phyloP scores from a whole-genome alignment of 202 grass and related monocot genomes.

The Setaria viridis region DNA sequence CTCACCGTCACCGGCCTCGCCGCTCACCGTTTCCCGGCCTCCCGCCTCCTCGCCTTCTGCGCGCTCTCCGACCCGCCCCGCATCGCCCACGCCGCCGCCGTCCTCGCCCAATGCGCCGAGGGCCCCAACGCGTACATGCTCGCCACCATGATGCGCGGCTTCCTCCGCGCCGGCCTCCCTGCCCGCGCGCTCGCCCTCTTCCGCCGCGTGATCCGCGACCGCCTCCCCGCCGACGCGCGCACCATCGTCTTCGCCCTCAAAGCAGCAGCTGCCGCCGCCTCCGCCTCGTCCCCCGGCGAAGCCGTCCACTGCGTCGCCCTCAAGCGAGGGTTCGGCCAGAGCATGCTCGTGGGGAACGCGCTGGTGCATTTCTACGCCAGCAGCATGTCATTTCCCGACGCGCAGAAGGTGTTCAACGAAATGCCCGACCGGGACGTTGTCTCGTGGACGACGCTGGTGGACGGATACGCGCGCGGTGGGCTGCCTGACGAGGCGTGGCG shows the following conservation, averaged over 20 bases:
- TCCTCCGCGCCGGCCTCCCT: constrained; percentile 52
- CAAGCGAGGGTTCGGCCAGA: constrained; percentile 55
- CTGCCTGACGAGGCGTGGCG: constrained; percentile 50
- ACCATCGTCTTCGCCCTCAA: constrained; percentile 68
- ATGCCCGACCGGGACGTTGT: constrained; percentile 61
- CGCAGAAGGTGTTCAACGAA: constrained; percentile 54
- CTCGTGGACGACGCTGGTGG: constrained; percentile 76
- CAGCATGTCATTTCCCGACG: neutral
- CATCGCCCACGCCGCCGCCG: constrained; percentile 43
- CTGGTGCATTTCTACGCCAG: constrained; percentile 44
- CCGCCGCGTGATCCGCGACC: constrained; percentile 40
- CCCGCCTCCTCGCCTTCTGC: constrained; percentile 72
- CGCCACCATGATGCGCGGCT: constrained; percentile 68
- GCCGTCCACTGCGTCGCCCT: constrained; percentile 50
- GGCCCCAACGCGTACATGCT: constrained; percentile 67
- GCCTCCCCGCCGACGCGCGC: constrained; percentile 56
- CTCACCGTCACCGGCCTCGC: constrained; percentile 66
- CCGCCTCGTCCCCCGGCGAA: neutral
- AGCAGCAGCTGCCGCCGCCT: constrained; percentile 13
- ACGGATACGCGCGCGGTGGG: constrained; percentile 36
- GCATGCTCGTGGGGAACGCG: constrained; percentile 57
- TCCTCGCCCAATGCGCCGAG: constrained; percentile 39
- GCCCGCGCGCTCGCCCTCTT: constrained; percentile 45
- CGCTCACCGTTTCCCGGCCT: constrained; percentile 66
- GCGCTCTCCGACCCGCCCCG: constrained; percentile 62